phyloP scores from a whole-genome alignment of 1,284 basidiomycete species.

The Rhodotorula sp. region DNA sequence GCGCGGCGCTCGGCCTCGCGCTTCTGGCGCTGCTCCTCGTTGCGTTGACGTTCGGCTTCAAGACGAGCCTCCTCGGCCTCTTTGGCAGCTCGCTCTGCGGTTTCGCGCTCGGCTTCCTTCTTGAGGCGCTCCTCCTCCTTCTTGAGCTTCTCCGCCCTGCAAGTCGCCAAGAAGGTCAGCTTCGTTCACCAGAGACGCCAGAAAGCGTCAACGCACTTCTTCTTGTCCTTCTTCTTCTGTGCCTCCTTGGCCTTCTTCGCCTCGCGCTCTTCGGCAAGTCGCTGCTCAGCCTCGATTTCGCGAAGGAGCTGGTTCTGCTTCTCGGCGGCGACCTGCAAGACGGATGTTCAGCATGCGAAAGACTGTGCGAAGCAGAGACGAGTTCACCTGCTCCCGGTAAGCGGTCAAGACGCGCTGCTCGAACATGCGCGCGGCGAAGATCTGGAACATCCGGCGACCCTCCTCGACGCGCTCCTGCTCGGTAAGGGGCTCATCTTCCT shows the following conservation, averaged over 20 bases:
- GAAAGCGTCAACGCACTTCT: constrained; percentile 60
- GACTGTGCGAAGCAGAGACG: background rate
- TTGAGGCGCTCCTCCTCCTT: constrained; percentile 85
- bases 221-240: constrained; percentile 99
- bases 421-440: constrained; percentile 99
- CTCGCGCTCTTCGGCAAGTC: constrained; percentile 73
- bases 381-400: constrained; percentile 68
- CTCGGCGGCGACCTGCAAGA: constrained; percentile 71
- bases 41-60: constrained; percentile 48
- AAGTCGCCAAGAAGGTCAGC: background rate
- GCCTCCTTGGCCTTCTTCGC: constrained; percentile 93
- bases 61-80: constrained; percentile 57
- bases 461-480: constrained; percentile 90
- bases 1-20: constrained; percentile 71
- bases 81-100: constrained; percentile 72
- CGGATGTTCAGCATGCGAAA: background rate
- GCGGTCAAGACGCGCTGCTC: constrained; percentile 94
- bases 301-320: constrained; percentile 79
- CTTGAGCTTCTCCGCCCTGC: constrained; percentile 80
- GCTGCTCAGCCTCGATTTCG: constrained; percentile 86
- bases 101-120: constrained; percentile 69
- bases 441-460: constrained; percentile 98
- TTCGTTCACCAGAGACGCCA: background rate
- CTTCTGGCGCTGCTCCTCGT: constrained; percentile 67
- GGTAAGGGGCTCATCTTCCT: constrained; percentile 49